A percentile compares a stretch with the other conserved stretches of the same genome.
Evolutionary conservation across 176 grass and related monocot genomes (phyloP).

Genomic region (Tillandsia fasciculata): DNA sequence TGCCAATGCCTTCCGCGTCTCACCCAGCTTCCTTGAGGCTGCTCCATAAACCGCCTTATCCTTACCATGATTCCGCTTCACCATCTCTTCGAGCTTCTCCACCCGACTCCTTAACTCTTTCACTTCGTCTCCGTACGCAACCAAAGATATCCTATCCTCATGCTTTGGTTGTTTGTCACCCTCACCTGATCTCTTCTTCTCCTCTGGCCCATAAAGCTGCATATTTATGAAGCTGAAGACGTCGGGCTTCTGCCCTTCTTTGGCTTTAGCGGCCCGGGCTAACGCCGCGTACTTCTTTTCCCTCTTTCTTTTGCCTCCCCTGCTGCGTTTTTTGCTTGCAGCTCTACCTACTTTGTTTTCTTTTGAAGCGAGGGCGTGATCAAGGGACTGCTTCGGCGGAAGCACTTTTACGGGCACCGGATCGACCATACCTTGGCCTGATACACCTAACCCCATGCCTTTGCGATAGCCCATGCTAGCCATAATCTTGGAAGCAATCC

Average conservation of each 20-base stretch:
- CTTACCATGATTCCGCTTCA: conserved; percentile 50
- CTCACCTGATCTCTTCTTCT: conserved; percentile 31
- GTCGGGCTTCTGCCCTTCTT: conserved; percentile 41
- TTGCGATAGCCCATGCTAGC: conserved; percentile 89
- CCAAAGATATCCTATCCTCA: conserved; percentile 63
- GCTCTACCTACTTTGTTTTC: conserved; percentile 20
- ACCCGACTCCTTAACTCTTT: conserved; percentile 50
- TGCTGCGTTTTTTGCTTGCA: conserved; percentile 44
- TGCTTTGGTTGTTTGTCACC: conserved; percentile 23
- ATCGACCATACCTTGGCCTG: conserved; percentile 81
- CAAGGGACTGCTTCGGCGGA: conserved; percentile 75
- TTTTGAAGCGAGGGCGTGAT: conserved; percentile 42
- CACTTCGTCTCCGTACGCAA: conserved; percentile 65
- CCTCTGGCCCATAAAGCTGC: conserved; percentile 45
- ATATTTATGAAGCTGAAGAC: conserved; percentile 91
- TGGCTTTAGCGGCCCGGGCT: conserved; percentile 50
- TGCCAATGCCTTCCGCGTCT: conserved; percentile 44
- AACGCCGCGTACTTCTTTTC: conserved; percentile 62
- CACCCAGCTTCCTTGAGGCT: conserved; percentile 50
- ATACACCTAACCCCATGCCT: conserved; percentile 80
- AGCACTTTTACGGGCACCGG: conserved; percentile 84
- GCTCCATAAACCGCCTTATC: conserved; percentile 71
- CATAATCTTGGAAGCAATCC: conserved; percentile 96
- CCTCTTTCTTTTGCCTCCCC: conserved; percentile 71
- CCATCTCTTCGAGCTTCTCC: conserved; percentile 78